Conservation (phyloP, 257 asterid genomes). For the Salvia miltiorrhiza region DNA sequence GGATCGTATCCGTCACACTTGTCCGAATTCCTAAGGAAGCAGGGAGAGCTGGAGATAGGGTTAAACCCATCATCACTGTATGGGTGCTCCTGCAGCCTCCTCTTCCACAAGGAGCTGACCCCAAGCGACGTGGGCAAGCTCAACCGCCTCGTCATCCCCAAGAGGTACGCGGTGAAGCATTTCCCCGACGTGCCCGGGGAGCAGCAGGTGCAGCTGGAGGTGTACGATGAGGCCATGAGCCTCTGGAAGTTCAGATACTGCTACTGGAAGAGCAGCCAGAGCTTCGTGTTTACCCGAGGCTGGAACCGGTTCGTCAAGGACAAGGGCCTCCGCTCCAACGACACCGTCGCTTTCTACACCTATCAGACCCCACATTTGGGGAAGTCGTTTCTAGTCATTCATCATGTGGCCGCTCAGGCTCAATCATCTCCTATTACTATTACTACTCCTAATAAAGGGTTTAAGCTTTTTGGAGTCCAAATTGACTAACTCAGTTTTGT, state of each 20-base stretch:
- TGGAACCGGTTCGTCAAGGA: slow-evolving; percentile 74
- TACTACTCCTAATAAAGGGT: slow-evolving; percentile 26
- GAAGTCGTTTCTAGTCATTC: slow-evolving; percentile 41
- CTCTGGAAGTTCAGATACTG: too few species aligned
- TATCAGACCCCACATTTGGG: slow-evolving; percentile 34
- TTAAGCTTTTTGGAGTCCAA: slow-evolving; percentile 51
- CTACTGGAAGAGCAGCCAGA: too few species aligned
- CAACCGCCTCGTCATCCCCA: slow-evolving; percentile 68
- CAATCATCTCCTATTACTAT: slow-evolving; percentile 11
- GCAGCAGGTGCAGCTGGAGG: slow-evolving; percentile 49
- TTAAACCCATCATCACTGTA: slow-evolving; percentile 17
- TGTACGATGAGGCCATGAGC: slow-evolving; percentile 33
- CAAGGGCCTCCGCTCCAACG: slow-evolving; percentile 47
- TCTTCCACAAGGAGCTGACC: slow-evolving; percentile 64
- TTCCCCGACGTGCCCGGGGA: slow-evolving; percentile 38
- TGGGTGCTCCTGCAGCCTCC: slow-evolving; percentile 34
- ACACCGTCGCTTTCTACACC: slow-evolving; percentile 46
- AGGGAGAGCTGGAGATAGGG: slow-evolving; percentile 24
- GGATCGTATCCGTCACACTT: slow-evolving; percentile 63
- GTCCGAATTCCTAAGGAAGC: slow-evolving; percentile 39
- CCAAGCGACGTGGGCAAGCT: slow-evolving; percentile 73
- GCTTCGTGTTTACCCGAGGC: slow-evolving; percentile 68
- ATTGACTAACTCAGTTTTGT: slow-evolving; percentile 10
- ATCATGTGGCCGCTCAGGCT: too few species aligned
- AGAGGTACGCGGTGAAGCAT: slow-evolving; percentile 51